phyloP scores from a whole-genome alignment of 2,329 filamentous ascomycete genomes.

The Fusarium pseudoanthophilum region DNA sequence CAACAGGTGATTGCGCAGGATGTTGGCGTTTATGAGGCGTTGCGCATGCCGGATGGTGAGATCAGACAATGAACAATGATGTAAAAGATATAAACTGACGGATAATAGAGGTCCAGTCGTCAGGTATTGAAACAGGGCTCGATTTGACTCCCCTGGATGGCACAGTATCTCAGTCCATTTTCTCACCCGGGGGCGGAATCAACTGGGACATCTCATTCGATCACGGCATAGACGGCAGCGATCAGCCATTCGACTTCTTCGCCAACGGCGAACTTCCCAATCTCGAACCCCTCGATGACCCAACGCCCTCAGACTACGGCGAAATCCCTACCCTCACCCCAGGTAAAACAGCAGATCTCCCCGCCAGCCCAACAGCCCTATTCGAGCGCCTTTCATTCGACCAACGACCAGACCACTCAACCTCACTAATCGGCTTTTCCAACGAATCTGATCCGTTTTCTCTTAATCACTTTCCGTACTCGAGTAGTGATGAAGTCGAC shows the following conservation, averaged over 20 bases:
- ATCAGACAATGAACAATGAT: accelerated
- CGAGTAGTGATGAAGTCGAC: not conserved
- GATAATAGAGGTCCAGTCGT: not conserved
- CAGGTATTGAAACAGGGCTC: accelerated
- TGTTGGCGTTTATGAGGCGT: not conserved
- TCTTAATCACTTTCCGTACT: not conserved
- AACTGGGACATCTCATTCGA: not conserved
- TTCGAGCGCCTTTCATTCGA: not conserved
- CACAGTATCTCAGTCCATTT: not conserved
- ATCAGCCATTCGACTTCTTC: constrained; percentile 6
- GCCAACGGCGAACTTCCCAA: not conserved
- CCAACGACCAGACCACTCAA: not conserved
- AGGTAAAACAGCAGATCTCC: not conserved
- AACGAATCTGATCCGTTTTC: not conserved
- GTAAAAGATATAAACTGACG: not conserved
- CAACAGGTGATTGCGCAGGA: not conserved
- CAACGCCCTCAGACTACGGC: not conserved
- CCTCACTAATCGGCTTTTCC: not conserved
- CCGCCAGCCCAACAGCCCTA: not conserved
- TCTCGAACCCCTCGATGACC: not conserved
- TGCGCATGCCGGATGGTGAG: not conserved
- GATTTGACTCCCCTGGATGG: not conserved
- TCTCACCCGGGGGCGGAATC: not conserved
- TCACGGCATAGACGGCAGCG: not conserved
- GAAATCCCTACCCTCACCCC: not conserved